Evolutionary conservation across 495 filamentous ascomycete species (phyloP).

Genomic region (Hypoxylon trugodes): DNA sequence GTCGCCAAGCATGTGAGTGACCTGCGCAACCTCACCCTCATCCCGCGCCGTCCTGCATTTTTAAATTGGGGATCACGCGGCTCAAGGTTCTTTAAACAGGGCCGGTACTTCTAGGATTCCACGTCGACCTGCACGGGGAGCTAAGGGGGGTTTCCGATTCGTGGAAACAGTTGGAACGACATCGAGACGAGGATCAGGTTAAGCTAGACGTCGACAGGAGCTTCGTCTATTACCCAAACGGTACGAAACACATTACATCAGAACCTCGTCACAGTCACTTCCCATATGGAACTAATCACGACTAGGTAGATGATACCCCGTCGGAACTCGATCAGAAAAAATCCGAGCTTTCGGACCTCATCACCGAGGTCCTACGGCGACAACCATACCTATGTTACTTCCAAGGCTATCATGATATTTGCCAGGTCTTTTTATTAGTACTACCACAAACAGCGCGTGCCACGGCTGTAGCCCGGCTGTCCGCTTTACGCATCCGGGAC

Average conservation of each 20-base stretch:
- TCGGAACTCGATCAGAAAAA: slow-evolving; percentile 71
- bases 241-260: slow-evolving; percentile 54
- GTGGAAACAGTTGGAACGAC: slow-evolving; percentile 67
- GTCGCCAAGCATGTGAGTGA: slow-evolving; percentile 83
- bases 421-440: slow-evolving; percentile 92
- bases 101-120: slow-evolving; percentile 78
- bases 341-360: slow-evolving; percentile 75
- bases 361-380: slow-evolving; percentile 75
- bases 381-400: slow-evolving; percentile 94
- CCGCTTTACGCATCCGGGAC: slow-evolving; percentile 88
- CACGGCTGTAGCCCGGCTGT: slow-evolving; percentile 76
- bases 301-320: slow-evolving; percentile 55
- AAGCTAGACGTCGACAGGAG: slow-evolving; percentile 90
- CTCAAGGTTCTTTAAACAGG: slow-evolving; percentile 58
- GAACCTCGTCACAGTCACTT: slow-evolving; percentile 9
- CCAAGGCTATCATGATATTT: slow-evolving; percentile 98
- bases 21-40: slow-evolving; percentile 10
- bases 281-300: slow-evolving; percentile 23
- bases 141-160: slow-evolving; percentile 31
- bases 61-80: slow-evolving; percentile 29
- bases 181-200: slow-evolving; percentile 89
- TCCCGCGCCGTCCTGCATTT: not conserved
- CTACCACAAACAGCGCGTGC: slow-evolving; percentile 61
- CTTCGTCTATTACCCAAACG: slow-evolving; percentile 94
- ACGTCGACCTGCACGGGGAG: slow-evolving; percentile 31